phyloP scores from a whole-genome alignment of 257 asterid species.

The Scutellaria minor region DNA sequence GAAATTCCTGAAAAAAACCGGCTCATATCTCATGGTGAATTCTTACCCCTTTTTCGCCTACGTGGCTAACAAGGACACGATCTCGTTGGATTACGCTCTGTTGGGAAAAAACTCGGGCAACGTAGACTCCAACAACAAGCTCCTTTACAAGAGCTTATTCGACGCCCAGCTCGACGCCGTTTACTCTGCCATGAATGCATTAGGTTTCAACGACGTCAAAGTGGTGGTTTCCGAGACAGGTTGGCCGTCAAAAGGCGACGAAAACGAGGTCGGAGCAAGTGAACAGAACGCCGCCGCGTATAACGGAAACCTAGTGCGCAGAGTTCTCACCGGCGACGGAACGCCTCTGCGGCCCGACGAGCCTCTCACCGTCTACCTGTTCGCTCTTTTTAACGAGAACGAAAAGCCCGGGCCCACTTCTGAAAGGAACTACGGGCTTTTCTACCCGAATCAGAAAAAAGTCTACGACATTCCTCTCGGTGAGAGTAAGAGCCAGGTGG shows the following conservation, averaged over 20 bases:
- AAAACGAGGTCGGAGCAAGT: slow-evolving; percentile 60
- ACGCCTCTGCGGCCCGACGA: slow-evolving; percentile 72
- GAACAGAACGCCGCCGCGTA: slow-evolving; percentile 71
- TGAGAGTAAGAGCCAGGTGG: slow-evolving; percentile 43
- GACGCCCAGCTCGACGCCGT: slow-evolving; percentile 94
- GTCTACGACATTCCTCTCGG: slow-evolving; percentile 59
- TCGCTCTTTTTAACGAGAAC: slow-evolving; percentile 90
- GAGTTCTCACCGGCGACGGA: slow-evolving; percentile 67
- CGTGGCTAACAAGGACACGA: slow-evolving; percentile 59
- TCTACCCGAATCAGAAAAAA: slow-evolving; percentile 60
- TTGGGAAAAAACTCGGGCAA: slow-evolving; percentile 55
- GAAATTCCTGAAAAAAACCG: slow-evolving; percentile 56
- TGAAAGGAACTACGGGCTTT: slow-evolving; percentile 75
- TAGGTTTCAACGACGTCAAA: slow-evolving; percentile 52
- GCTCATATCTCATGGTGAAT: slow-evolving; percentile 75
- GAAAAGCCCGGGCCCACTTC: slow-evolving; percentile 76
- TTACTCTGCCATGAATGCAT: slow-evolving; percentile 63
- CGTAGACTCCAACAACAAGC: slow-evolving; percentile 64
- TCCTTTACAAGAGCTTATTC: slow-evolving; percentile 60
- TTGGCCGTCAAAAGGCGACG: slow-evolving; percentile 91
- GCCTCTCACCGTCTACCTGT: slow-evolving; percentile 66
- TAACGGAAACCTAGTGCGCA: slow-evolving; percentile 77
- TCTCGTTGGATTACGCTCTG: slow-evolving; percentile 72
- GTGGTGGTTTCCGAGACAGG: slow-evolving; percentile 80
- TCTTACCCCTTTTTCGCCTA: slow-evolving; percentile 84